phyloP scores from a whole-genome alignment of 2,329 filamentous ascomycete species.

The Phialemonium atrogriseum region DNA sequence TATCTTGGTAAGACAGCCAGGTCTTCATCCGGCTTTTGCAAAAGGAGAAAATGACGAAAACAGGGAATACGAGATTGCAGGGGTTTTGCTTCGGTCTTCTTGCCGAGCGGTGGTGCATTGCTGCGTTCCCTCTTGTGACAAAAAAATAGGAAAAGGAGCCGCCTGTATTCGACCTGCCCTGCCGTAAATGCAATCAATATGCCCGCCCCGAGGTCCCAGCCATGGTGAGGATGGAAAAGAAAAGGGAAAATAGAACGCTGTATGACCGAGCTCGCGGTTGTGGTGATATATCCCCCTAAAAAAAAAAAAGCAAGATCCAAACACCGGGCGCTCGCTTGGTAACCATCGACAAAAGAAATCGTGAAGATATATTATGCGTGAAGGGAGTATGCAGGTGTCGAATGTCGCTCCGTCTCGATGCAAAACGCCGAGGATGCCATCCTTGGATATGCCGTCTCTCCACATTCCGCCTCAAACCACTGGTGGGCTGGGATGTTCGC shows the following conservation, averaged over 20 bases:
- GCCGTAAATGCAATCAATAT: constrained; percentile 46
- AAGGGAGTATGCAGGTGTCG: constrained; percentile 19
- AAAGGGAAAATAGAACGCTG: constrained; percentile 17
- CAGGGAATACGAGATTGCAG: constrained; percentile 19
- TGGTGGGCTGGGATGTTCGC: no score
- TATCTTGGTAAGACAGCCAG: constrained; percentile 32
- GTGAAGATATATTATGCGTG: constrained; percentile 15
- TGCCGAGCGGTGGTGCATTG: constrained; percentile 42
- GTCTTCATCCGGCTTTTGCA: constrained; percentile 28
- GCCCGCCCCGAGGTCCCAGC: constrained; percentile 43
- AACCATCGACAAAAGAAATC: constrained; percentile 18
- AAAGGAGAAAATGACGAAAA: constrained; percentile 21
- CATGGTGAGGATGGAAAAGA: constrained; percentile 40
- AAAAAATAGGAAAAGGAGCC: constrained; percentile 23
- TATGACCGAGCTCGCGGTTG: constrained; percentile 42
- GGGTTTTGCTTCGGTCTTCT: constrained; percentile 14
- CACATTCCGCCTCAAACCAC: no score
- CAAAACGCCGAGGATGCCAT: constrained; percentile 27
- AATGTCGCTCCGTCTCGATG: constrained; percentile 24
- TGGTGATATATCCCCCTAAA: constrained; percentile 33
- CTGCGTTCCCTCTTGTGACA: constrained; percentile 52
- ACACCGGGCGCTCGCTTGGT: constrained; percentile 33
- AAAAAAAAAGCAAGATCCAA: constrained; percentile 27
- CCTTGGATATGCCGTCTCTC: constrained; percentile 1
- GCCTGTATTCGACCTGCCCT: constrained; percentile 37